Conservation (phyloP, 805 yeast genomes). For the Ogataea allantospora region DNA sequence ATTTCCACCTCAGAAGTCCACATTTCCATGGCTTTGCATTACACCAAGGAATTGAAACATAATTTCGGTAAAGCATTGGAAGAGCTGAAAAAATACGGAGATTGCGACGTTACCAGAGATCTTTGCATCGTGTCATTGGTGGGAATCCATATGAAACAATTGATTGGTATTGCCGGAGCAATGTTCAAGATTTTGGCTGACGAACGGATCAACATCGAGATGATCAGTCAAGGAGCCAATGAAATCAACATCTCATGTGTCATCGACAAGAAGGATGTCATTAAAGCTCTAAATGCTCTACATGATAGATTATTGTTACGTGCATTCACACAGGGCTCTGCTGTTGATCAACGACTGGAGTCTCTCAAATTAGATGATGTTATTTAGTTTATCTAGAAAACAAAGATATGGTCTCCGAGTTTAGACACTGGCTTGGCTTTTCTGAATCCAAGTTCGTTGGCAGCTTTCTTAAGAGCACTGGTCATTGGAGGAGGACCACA, state of each 20-base stretch:
- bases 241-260: constrained; percentile 97
- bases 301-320: constrained; percentile 72
- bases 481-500: constrained; percentile 97
- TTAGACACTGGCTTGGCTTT: constrained; percentile 89
- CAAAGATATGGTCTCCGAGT: constrained; percentile 86
- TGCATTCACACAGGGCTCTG: constrained; percentile 33
- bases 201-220: constrained; percentile 89
- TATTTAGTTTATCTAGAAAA: constrained; percentile 49
- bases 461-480: constrained; percentile 77
- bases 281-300: constrained; percentile 81
- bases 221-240: constrained; percentile 98
- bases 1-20: constrained; percentile 97
- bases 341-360: constrained; percentile 45
- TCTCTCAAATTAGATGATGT: constrained; percentile 38
- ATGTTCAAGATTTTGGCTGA: constrained; percentile 95
- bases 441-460: constrained; percentile 67
- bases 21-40: constrained; percentile 95
- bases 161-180: constrained; percentile 94
- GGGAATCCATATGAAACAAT: constrained; percentile 95
- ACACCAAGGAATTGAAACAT: constrained; percentile 56
- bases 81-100: constrained; percentile 78
- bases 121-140: constrained; percentile 92
- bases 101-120: constrained; percentile 82
- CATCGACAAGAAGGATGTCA: constrained; percentile 75
- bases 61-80: constrained; percentile 69